Base-by-base conservation (phyloP, 2,329 filamentous ascomycete genomes). In the Ceratocystiopsis sp. region DNA sequence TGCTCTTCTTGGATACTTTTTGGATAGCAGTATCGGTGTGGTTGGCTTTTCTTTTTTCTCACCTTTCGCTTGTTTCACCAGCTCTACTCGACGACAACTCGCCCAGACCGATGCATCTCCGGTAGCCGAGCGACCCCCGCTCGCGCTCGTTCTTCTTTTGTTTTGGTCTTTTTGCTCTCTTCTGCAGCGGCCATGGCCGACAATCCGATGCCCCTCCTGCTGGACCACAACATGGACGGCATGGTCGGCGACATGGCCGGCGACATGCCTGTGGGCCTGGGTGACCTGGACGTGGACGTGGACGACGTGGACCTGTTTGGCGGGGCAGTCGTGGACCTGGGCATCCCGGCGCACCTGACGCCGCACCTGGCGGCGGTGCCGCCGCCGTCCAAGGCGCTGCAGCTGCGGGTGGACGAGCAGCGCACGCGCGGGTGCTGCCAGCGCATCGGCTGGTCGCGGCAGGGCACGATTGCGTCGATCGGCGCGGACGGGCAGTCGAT, bases 381-480 rank as follows among this genome's bases (percentile, higher is more conserved):
- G 2, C 65, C 71, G 29, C 65, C 70, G 13, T 67, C 73, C 43
- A 84, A 80, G 58, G 75, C 80, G 44, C 68, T 93, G 17, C 70
- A 76, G 33, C 73, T 79, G 54, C 73, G 83, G 44, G 60, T 94
- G 35, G 82, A 91, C 57, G 82, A 93, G 54, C 66, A 91, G 52
- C 75, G 81, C 50, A 66, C 71, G 45, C 73, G 73, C 46, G 85
- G 85, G 15, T 91, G 83, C 58, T 84, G 79, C 67, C 81, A 86
- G 85, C 76, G 75, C 50, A 72, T 95, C 43, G 78, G 82, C 29
- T 96, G 89, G 87, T 94, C 89, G 12, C 86, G 79, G 53, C 73
- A 77, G 47, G 89, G 89, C 37, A 85, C 80, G 46, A 84, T 96
- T 51, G 87, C 87, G 25, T 80, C 79, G 43, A 80, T 96, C 50